Evolutionary conservation across 2,329 filamentous ascomycete genomes (phyloP), one percentile per base, ranked within the genome.

Genomic region (Ophiostoma sp.): DNA sequence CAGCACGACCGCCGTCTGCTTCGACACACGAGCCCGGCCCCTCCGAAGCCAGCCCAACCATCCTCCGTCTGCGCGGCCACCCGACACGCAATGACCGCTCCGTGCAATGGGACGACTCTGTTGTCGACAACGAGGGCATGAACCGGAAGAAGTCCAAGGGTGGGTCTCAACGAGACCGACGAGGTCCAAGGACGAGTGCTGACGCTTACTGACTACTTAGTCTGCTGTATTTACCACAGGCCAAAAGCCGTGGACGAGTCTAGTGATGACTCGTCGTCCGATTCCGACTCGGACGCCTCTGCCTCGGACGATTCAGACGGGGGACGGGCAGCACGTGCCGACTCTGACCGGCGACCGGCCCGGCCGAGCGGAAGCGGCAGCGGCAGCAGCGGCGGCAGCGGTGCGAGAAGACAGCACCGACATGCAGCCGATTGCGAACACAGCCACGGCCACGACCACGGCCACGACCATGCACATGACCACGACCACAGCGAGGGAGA

Each of bases 191-290:
- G 18, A 2, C 16, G 18, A 16, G 12, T 41, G 14, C 5, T 5
- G 8, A 27, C 40, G 18, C 1, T 9, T 18, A 9, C 44, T 65
- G 38, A 68, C 67, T 42, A n/a, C 44, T 1, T 71, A 96, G 95
- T 98, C n/a, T 99, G 95, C 84, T 99, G 95, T 78, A 99, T 99
- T 78, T 99, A 97, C 80, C 94, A 97, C 80, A 90, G 90, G 70
- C 89, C 92, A 6, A 90, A 89, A 73, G 86, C 84, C 11, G 87
- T 92, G 4, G 92, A 90, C 76, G 94, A 98, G 77, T 95, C 91
- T 44, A 93, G 89, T 72, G 86, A 87, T 72, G 87, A 89, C 66
- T 87, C 85, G 3, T 84, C 82, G 36, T 87, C 81, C 6, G 82
- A 83, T 44, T 80, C 79, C 3, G 82, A 83, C 60, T 85, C 83